Conservation (phyloP, 768 basidiomycete genomes). For the Lactifluus echinatus region DNA sequence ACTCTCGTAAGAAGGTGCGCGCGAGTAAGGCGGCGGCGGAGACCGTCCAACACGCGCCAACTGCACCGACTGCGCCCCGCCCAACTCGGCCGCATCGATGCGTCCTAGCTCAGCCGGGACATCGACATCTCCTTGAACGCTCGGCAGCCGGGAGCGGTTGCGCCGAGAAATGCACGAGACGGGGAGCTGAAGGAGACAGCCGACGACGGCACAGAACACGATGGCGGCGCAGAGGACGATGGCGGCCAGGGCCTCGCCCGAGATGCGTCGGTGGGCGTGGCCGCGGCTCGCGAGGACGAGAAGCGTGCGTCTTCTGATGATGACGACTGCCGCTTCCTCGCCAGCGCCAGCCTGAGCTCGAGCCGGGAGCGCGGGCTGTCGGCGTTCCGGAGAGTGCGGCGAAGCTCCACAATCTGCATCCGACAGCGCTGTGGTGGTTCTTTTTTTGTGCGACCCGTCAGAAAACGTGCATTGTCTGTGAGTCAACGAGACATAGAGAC, state of each 20-base stretch:
- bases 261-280: neutral
- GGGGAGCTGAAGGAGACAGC: neutral
- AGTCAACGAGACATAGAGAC: neutral
- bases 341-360: no score
- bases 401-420: neutral
- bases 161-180: neutral
- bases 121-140: no score
- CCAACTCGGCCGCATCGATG: neutral
- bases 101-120: neutral
- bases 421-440: neutral
- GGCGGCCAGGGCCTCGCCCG: neutral
- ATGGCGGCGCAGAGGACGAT: neutral
- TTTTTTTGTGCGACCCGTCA: neutral
- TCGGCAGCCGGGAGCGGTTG: no score
- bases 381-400: neutral
- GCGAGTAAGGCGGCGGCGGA: conserved; percentile 13
- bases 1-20: conserved; percentile 15
- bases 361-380: neutral
- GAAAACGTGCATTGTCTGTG: neutral
- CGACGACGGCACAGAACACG: conserved; percentile 5
- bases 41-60: neutral
- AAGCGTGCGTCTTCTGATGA: neutral
- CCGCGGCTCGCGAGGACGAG: neutral
- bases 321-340: no score
- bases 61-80: neutral